Evolutionary conservation across 768 basidiomycete species (phyloP).

Genomic region (Phlebiopsis gigantea): DNA sequence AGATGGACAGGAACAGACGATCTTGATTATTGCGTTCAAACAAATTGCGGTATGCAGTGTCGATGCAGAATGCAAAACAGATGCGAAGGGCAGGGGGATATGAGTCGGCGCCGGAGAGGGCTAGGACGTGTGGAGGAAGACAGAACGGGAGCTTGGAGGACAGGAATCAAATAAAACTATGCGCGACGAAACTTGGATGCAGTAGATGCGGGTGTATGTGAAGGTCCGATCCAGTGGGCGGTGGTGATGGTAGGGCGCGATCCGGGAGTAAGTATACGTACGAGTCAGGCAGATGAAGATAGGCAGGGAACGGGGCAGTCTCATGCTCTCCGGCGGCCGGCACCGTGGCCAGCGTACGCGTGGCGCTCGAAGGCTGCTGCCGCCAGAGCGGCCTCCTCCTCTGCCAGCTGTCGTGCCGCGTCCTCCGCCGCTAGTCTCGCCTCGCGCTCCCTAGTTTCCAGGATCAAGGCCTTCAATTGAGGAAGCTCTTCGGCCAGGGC

Average conservation of each 20-base stretch:
- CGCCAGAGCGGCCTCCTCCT: background rate
- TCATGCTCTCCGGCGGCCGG: background rate
- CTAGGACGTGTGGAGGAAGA: background rate
- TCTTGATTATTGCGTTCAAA: background rate
- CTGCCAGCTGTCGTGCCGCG: background rate
- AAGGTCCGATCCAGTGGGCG: slow-evolving; percentile 2
- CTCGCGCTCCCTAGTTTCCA: slow-evolving; percentile 24
- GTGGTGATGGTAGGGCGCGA: background rate
- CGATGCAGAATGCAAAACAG: slow-evolving; percentile 5
- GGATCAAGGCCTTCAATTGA: slow-evolving; percentile 52
- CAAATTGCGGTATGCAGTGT: slow-evolving; percentile 4
- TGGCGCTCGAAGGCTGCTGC: background rate
- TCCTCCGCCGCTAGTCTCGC: slow-evolving; percentile 8
- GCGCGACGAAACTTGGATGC: slow-evolving; percentile 11
- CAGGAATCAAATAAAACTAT: slow-evolving; percentile 6
- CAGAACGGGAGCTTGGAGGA: background rate
- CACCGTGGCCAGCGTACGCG: background rate
- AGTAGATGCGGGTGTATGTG: slow-evolving; percentile 12
- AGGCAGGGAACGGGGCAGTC: background rate
- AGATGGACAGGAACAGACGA: background rate
- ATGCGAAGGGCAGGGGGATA: background rate
- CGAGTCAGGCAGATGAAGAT: background rate
- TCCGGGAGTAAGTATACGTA: no score
- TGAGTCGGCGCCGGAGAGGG: background rate
- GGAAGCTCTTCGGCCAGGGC: slow-evolving; percentile 56